phyloP scores from a whole-genome alignment of 2,329 filamentous ascomycete species.

The Mycosphaerella arachidis region DNA sequence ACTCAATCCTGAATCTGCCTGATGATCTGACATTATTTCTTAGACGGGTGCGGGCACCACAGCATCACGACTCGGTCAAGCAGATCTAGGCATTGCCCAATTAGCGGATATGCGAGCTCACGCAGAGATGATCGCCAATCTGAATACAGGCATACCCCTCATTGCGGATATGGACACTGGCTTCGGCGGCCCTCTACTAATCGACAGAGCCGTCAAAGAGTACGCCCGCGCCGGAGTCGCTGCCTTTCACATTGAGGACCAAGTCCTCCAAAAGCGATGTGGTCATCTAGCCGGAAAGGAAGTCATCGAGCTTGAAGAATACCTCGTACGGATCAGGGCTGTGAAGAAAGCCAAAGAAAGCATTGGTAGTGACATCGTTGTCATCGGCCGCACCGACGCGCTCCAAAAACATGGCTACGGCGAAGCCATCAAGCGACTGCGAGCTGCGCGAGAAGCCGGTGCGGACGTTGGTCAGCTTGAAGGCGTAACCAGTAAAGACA shows the following conservation, averaged over 20 bases:
- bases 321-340: constrained; percentile 51
- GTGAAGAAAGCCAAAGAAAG: constrained; percentile 46
- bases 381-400: constrained; percentile 61
- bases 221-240: constrained; percentile 38
- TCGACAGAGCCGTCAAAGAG: constrained; percentile 50
- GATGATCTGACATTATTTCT: not conserved
- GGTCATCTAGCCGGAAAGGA: constrained; percentile 59
- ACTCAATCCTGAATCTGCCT: not conserved
- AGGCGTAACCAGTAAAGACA: constrained; percentile 45
- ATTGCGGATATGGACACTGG: constrained; percentile 28
- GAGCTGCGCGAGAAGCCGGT: constrained; percentile 48
- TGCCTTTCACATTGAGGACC: constrained; percentile 11
- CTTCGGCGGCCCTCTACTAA: constrained; percentile 42
- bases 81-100: constrained; percentile 22
- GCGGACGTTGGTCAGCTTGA: constrained; percentile 58
- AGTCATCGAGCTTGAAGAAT: constrained; percentile 50
- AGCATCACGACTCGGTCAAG: constrained; percentile 19
- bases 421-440: constrained; percentile 48
- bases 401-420: constrained; percentile 54
- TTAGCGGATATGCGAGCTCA: constrained; percentile 21
- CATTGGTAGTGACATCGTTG: constrained; percentile 53
- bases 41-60: constrained; percentile 26
- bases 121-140: constrained; percentile 21
- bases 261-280: constrained; percentile 42
- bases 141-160: constrained; percentile 15